A percentile compares a stretch with the other conserved stretches of the same genome.
Conservation (phyloP, 2,329 filamentous ascomycete genomes). For the Diaporthe amygdali region DNA sequence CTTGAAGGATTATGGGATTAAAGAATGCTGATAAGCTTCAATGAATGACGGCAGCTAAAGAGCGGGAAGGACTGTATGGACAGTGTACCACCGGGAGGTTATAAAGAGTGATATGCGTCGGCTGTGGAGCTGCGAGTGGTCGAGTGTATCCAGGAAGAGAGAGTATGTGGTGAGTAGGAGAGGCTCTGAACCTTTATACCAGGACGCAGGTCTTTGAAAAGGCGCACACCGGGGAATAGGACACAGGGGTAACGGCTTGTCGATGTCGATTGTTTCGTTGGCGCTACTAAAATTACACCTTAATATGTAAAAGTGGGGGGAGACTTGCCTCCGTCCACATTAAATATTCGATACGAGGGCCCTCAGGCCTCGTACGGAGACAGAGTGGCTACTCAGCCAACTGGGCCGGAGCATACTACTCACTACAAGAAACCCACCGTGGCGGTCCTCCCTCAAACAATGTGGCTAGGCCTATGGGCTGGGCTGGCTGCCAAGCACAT, state of each 20-base stretch:
- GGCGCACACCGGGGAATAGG: background rate
- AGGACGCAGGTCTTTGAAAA: background rate
- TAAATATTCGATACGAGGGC: constrained; percentile 10
- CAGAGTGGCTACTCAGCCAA: background rate
- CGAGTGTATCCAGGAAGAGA: background rate
- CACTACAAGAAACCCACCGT: background rate
- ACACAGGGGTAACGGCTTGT: constrained; percentile 10
- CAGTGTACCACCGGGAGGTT: background rate
- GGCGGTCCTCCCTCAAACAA: background rate
- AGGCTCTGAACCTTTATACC: background rate
- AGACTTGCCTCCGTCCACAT: background rate
- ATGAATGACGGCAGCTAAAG: background rate
- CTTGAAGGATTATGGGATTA: background rate
- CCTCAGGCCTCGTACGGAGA: background rate
- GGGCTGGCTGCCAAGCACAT: background rate
- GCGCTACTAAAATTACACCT: constrained; percentile 5
- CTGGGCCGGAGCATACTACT: constrained; percentile 2
- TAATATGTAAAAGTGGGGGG: constrained; percentile 4
- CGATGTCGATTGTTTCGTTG: background rate
- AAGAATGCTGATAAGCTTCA: background rate
- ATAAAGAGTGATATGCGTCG: constrained; percentile 13
- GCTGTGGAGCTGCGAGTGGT: constrained; percentile 1
- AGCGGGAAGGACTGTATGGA: constrained; percentile 9
- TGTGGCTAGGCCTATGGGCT: background rate
- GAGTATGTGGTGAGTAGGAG: background rate